A percentile compares a stretch with the other conserved stretches of the same genome.
Conservation (phyloP, 345 rosid species). For the Populus pruinosa region DNA sequence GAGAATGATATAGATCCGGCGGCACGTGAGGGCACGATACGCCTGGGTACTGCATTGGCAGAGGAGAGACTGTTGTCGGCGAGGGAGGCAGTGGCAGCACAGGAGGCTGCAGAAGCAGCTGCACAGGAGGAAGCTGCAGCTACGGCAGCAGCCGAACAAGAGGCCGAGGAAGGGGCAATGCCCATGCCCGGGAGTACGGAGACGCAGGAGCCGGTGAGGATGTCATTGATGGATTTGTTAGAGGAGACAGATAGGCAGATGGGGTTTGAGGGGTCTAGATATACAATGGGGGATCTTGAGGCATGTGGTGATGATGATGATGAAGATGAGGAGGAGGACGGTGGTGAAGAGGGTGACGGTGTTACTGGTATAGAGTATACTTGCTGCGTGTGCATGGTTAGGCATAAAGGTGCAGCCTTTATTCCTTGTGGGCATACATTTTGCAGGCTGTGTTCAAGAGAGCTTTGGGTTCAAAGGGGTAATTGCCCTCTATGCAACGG, state of each 20-base stretch:
- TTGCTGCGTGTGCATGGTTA: slow-evolving; percentile 84
- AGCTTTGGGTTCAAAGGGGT: slow-evolving; percentile 84
- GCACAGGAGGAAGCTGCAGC: slow-evolving; percentile 17
- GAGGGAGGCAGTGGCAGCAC: slow-evolving; percentile 75
- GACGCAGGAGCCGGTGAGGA: slow-evolving; percentile 41
- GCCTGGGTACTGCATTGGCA: slow-evolving; percentile 39
- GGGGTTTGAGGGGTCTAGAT: slow-evolving; percentile 58
- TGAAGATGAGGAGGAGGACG: slow-evolving; percentile 31
- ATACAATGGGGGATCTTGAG: slow-evolving; percentile 37
- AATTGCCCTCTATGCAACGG: slow-evolving; percentile 87
- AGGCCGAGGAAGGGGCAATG: slow-evolving; percentile 5
- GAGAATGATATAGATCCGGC: slow-evolving; percentile 28
- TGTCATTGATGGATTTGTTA: slow-evolving; percentile 85
- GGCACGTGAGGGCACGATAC: slow-evolving; percentile 35
- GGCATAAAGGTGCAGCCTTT: slow-evolving; percentile 79
- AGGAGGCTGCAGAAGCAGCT: slow-evolving; percentile 57
- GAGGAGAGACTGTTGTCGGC: slow-evolving; percentile 76
- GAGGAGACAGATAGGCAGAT: slow-evolving; percentile 75
- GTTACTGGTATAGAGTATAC: slow-evolving; percentile 42
- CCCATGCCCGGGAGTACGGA: slow-evolving; percentile 16
- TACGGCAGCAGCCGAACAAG: slow-evolving; percentile 15
- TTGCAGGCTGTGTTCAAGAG: slow-evolving; percentile 90
- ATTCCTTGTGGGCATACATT: slow-evolving; percentile 92
- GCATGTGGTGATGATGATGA: slow-evolving; percentile 17
- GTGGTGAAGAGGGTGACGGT: slow-evolving; percentile 17